These are phyloP conservation scores for Pseudogymnoascus sp. DNA, from an alignment of 2,329 filamentous ascomycete genomes.

Conservation along the genomic window DNA sequence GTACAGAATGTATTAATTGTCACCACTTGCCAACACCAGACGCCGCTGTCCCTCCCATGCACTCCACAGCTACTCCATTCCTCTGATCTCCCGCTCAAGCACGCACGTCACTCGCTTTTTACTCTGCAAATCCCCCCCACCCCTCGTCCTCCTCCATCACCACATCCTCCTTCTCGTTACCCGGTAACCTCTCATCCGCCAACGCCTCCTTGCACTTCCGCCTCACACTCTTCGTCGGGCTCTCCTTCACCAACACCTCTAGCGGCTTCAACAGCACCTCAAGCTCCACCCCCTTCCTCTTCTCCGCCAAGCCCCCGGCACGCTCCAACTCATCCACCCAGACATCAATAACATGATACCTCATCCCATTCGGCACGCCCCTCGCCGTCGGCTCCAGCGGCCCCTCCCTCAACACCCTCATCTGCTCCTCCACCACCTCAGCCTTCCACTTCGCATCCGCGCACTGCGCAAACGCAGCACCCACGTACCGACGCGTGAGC, in stretches of 20 bases:
- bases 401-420: conserved; percentile 38
- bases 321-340: conserved; percentile 86
- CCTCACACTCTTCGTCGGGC: conserved; percentile 64
- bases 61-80: background rate
- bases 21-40: conserved; percentile 17
- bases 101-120: background rate
- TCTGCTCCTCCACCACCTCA: conserved; percentile 32
- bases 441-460: conserved; percentile 29
- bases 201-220: conserved; percentile 61
- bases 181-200: conserved; percentile 63
- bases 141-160: conserved; percentile 31
- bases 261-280: conserved; percentile 36
- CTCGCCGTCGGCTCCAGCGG: conserved; percentile 35
- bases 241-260: conserved; percentile 36
- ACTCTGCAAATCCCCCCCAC: conserved; percentile 28
- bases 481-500: conserved; percentile 70
- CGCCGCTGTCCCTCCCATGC: conserved; percentile 1
- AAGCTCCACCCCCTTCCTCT: conserved; percentile 28
- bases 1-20: conserved; percentile 14
- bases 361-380: conserved; percentile 68
- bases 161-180: conserved; percentile 41
- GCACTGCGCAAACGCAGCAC: conserved; percentile 53
- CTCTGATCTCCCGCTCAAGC: background rate
- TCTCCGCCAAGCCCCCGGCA: conserved; percentile 44
- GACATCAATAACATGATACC: conserved; percentile 81